Conservation (phyloP, 2,329 filamentous ascomycete genomes). For the Coleophoma eucalyptorum region DNA sequence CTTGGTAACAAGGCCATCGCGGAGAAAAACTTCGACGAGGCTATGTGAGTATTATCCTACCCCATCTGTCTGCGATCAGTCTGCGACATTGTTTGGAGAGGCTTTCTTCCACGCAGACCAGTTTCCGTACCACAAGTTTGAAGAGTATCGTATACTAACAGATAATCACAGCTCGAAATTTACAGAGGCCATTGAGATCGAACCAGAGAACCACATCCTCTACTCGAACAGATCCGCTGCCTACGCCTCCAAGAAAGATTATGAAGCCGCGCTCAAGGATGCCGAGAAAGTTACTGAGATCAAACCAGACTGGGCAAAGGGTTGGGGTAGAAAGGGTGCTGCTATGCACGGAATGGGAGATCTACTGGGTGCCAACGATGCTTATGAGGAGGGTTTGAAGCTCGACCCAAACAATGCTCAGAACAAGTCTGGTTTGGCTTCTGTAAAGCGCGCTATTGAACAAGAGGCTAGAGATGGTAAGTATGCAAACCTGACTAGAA, state of each 20-base stretch:
- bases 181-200: slow-evolving; percentile 83
- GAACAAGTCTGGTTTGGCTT: slow-evolving; percentile 81
- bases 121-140: too few relatives aligned
- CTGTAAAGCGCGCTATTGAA: slow-evolving; percentile 86
- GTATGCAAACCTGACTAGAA: slow-evolving; percentile 10
- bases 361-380: slow-evolving; percentile 78
- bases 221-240: slow-evolving; percentile 94
- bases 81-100: not conserved
- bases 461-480: slow-evolving; percentile 55
- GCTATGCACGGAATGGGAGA: slow-evolving; percentile 87
- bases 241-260: slow-evolving; percentile 87
- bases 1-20: slow-evolving; percentile 98
- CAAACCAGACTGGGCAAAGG: slow-evolving; percentile 98
- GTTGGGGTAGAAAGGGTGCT: slow-evolving; percentile 89
- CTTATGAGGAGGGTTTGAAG: slow-evolving; percentile 93
- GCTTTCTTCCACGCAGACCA: too few relatives aligned
- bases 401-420: slow-evolving; percentile 88
- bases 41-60: slow-evolving; percentile 65
- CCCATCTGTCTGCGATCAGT: not conserved
- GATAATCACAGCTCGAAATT: slow-evolving; percentile 72
- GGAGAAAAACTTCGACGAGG: slow-evolving; percentile 93
- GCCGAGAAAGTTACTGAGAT: slow-evolving; percentile 90
- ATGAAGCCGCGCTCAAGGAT: slow-evolving; percentile 79
- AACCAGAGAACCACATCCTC: slow-evolving; percentile 89
- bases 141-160: slow-evolving; percentile 9